phyloP scores from a whole-genome alignment of 257 asterid species.

The Forsythia viridissima region DNA sequence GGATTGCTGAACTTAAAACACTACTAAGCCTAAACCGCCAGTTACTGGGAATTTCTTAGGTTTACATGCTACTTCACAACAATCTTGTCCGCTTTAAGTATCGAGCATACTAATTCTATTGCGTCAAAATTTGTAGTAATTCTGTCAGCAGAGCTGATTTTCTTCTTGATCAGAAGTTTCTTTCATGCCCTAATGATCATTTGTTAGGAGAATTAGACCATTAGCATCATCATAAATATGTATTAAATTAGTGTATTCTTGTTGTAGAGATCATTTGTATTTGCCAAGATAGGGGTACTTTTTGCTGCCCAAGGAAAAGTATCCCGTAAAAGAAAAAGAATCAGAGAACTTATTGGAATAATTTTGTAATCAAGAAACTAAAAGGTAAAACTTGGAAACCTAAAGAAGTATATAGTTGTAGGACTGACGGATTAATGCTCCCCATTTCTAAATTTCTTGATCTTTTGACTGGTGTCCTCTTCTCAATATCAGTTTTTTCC shows the following conservation, averaged over 20 bases:
- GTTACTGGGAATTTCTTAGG: not conserved
- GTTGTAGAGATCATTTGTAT: not conserved
- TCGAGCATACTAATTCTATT: not conserved
- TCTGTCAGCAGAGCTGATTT: not conserved
- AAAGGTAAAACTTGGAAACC: not conserved
- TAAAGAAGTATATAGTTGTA: not conserved
- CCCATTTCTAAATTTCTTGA: not conserved
- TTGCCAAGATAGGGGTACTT: not conserved
- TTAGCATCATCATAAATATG: not conserved
- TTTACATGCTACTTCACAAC: not conserved
- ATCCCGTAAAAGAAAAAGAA: not conserved
- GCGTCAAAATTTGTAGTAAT: not conserved
- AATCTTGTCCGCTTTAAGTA: not conserved
- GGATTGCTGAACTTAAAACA: not conserved
- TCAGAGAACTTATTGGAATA: not conserved
- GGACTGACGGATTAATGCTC: no score
- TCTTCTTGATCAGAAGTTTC: not conserved
- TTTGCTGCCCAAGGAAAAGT: not conserved
- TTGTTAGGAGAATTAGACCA: constrained; percentile 1
- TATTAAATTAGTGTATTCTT: not conserved
- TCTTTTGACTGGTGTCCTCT: not conserved
- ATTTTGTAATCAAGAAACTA: not conserved
- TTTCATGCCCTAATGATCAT: not conserved
- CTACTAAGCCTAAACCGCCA: not conserved
- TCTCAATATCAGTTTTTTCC: not conserved